Base-by-base conservation (phyloP, 805 yeast genomes). In the Saturnispora bothae region DNA sequence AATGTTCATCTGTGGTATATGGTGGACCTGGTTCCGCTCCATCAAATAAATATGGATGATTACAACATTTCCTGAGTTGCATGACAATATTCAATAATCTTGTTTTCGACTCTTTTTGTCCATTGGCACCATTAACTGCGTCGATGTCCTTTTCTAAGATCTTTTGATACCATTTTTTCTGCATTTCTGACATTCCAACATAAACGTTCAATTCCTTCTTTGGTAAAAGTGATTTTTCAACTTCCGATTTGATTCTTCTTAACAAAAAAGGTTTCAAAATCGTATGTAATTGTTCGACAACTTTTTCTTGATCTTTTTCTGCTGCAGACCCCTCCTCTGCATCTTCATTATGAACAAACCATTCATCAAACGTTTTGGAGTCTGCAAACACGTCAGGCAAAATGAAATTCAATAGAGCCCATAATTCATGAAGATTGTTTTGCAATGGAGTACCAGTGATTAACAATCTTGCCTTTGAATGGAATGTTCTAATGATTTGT, bases 21-120 rank as follows among this genome's bases (percentile, higher is more conserved):
- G 97, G 97, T 1, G 97, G 97, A 8, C 97, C 97, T 0, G 96
- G 97, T 59, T 88, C 97, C 1, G 97, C 98, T n/a, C 98, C 97
- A 56, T 89, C 97, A 53, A 92, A 92, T 39, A 89, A 63, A 58
- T 92, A 89, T 0, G 97, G 97, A 60, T 92, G 98, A 56, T 92
- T 89, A 57, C 97, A 89, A 58, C 97, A 89, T 58, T 89, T 89
- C 52, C 97, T 71, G 46, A 89, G 66, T 60, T 89, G 97, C 97
- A 89, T 89, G 12, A 89, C 97, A 50, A 89, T 89, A 54, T 89
- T 89, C 41, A 89, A 67, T 44, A 92, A 64, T 40, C 97, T 69
- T 1, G 96, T 86, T 53, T 89, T 89, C 5, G 89, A 86, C 56
- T 89, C 97, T 41, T 94, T 69, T 58, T 85, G 86, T 2, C 95